These are phyloP conservation scores for Alternaria alternata DNA, from an alignment of 2,329 filamentous ascomycete species.

Conservation along the genomic window DNA sequence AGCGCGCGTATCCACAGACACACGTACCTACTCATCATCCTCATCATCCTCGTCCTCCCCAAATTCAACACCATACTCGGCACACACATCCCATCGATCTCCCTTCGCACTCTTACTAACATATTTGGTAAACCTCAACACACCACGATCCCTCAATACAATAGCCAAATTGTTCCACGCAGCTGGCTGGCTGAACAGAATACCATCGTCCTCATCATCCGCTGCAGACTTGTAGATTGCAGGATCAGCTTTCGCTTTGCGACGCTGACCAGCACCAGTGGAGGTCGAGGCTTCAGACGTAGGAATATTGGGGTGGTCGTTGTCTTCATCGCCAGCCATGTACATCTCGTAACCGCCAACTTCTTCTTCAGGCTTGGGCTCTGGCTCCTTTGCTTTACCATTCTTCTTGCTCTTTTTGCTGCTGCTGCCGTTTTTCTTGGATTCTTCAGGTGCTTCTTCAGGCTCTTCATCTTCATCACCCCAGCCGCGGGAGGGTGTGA, in stretches of 20 bases:
- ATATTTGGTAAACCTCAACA: constrained; percentile 95
- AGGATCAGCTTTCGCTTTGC: constrained; percentile 67
- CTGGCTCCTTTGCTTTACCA: constrained; percentile 28
- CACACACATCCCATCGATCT: constrained; percentile 91
- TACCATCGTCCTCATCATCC: constrained; percentile 76
- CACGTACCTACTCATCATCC: constrained; percentile 32
- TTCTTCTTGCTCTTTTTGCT: constrained; percentile 37
- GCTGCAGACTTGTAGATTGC: constrained; percentile 74
- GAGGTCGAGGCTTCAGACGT: constrained; percentile 44
- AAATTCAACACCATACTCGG: constrained; percentile 74
- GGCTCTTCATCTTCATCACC: constrained; percentile 71
- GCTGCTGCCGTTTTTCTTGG: constrained; percentile 52
- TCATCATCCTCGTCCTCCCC: constrained; percentile 58
- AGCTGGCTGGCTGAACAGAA: constrained; percentile 73
- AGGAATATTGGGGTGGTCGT: constrained; percentile 61
- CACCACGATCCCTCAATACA: constrained; percentile 85
- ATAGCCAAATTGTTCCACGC: constrained; percentile 92
- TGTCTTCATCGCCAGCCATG: constrained; percentile 77
- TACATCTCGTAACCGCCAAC: constrained; percentile 87
- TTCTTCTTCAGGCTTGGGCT: constrained; percentile 56
- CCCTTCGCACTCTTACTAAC: constrained; percentile 82
- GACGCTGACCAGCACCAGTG: constrained; percentile 59
- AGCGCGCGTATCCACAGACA: background rate
- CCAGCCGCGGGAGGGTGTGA: constrained; percentile 88
- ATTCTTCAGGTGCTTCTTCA: constrained; percentile 56